Base-by-base conservation (phyloP, 345 rosid genomes). In the Mallotus nudiflorus region DNA sequence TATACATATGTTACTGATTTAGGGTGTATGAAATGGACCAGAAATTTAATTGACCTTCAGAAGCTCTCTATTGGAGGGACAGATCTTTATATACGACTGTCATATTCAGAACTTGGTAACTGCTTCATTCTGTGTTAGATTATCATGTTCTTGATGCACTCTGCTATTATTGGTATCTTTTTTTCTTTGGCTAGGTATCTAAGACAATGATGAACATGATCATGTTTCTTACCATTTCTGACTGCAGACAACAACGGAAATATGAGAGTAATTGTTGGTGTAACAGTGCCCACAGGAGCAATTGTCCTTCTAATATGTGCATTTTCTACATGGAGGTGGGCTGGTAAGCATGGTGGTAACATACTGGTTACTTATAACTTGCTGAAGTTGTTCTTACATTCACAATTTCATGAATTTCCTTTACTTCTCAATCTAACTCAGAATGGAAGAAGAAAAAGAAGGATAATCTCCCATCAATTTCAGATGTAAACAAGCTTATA, bases 11-110 rank as follows among this genome's bases (percentile, higher is more conserved):
- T 77, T 25, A 24, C 44, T 20, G 81, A 77, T 24, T 67, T 81
- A 0, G 80, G 89, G 29, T 88, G 91, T 51, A 75, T 82, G 85
- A 19, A 68, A 25, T 85, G 93, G 93, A 75, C 48, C 27, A 63
- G 29, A 73, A 52, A 33, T 55, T 81, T 86, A 66, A 60, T 78
- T 62, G 89, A 88, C 65, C 40, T 74, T 40, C 84, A 73, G 57
- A 69, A 77, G 6, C 73, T 72, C 24, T 20, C 80, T 60, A 31
- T 14, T 3, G 67, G 69, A 4, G 90, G 93, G 7, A 37, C 29
- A 62, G 80, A 83, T 72, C 85, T 83, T 8, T 63, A 58, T 55
- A 68, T 88, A 62, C 85, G 85, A n/a, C 20, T 84, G 16, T 72
- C 82, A 14, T 19, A 66, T 70, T 74, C 87, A 2, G 91, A 86